These are phyloP conservation scores for Desmodesmus armatus DNA, from an alignment of 139 green algal genomes.

Conservation along the genomic window DNA sequence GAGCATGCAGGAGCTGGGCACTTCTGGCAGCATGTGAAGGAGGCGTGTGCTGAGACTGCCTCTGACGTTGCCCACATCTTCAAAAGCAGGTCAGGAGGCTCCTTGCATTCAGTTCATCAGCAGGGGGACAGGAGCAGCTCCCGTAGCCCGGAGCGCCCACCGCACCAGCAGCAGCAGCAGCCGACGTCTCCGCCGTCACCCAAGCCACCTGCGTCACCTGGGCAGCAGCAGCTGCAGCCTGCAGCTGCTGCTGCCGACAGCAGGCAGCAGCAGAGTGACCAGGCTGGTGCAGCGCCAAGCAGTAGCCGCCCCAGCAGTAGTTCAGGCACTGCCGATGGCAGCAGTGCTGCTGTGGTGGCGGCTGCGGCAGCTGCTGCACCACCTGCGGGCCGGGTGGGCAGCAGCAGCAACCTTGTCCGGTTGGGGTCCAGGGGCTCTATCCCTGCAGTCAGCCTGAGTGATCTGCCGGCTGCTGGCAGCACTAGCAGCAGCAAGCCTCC, in stretches of 20 bases:
- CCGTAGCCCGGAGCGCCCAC: neutral
- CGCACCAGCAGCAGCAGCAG: slow-evolving; percentile 19
- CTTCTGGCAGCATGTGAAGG: slow-evolving; percentile 16
- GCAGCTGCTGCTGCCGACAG: slow-evolving; percentile 12
- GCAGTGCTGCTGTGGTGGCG: neutral
- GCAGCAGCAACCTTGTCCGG: neutral
- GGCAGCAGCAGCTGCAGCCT: slow-evolving; percentile 16
- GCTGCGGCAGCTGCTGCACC: neutral
- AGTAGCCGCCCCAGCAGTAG: neutral
- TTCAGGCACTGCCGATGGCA: neutral
- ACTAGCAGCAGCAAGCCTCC: slow-evolving; percentile 19
- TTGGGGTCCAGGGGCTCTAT: neutral
- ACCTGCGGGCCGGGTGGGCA: no score
- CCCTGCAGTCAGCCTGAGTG: neutral
- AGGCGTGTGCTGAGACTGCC: slow-evolving; percentile 3
- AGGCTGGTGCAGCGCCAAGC: neutral
- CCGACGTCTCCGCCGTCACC: slow-evolving; percentile 34
- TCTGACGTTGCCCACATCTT: neutral
- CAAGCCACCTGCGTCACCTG: neutral
- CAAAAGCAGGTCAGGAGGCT: neutral
- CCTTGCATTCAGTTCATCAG: neutral
- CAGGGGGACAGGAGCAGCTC: neutral
- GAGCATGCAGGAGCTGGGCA: neutral
- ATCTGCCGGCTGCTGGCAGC: neutral
- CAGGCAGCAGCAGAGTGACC: neutral